Base-by-base conservation (phyloP, 2,329 filamentous ascomycete species). In the Diaporthe vexans region DNA sequence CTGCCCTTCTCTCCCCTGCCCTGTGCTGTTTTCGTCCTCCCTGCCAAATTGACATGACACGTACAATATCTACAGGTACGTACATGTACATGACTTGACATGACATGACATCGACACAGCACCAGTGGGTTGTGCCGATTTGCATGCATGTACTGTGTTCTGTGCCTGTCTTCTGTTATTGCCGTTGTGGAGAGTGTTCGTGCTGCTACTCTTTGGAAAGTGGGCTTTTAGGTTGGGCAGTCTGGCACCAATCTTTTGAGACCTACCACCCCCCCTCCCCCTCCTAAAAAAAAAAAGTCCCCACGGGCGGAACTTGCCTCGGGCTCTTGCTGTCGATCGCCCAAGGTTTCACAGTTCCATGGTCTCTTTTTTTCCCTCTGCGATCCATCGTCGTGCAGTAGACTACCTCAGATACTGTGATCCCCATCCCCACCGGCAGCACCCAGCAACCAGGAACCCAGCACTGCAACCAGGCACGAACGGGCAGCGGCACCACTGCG, bases 311-410 rank as follows among this genome's bases (percentile, higher is more conserved):
- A 37, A 67, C 63, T 37, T 67, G 63, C 63, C 63, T 67, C 29
- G 63, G 63, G 63, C 46, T 52, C 29, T 67, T 7, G n/a, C 21
- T 67, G 46, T 67, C 63, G 63, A 67, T 67, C 63, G 21, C 29
- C 63, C 63, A 37, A 67, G 29, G 63, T 67, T 52, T 67, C 63
- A 67, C 63, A 67, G 63, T 67, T 52, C 63, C 63, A 52, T 3
- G 33, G 46, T 52, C 63, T 52, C 37, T 26, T 48, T 61, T 48
- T 46, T 52, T 33, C 43, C 46, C 29, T 67, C 29, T 67, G 43
- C 61, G 61, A 65, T 24, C 61, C 61, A 65, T 65, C n/a, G 61
- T 51, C 26, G 61, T 65, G 61, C 61, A 65, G 43, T 65, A 65
- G 61, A 65, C 40, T 51, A 51, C 29, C 43, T 48, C 46, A 48